phyloP scores from a whole-genome alignment of 139 green algal species.

The Chlamydomonas sp. region DNA sequence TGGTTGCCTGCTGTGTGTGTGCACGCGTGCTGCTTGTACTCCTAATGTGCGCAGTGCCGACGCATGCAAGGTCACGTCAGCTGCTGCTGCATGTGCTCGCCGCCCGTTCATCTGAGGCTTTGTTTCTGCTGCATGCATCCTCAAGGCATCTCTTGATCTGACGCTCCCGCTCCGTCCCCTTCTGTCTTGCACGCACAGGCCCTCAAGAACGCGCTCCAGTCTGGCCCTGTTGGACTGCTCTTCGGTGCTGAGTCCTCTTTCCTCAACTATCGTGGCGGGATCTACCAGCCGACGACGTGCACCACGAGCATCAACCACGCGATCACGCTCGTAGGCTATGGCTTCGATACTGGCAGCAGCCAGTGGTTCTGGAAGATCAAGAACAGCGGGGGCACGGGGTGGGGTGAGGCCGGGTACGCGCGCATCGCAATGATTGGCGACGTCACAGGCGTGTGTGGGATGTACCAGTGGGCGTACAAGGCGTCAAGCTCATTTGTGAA shows the following conservation, averaged over 20 bases:
- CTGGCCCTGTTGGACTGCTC: neutral
- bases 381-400: conserved; percentile 83
- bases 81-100: too few relatives aligned
- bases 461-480: conserved; percentile 14
- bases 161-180: too few relatives aligned
- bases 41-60: too few relatives aligned
- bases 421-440: conserved; percentile 9
- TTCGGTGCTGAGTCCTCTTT: conserved; percentile 8
- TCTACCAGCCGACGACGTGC: conserved; percentile 10
- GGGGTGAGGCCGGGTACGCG: conserved; percentile 84
- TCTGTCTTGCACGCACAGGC: too few relatives aligned
- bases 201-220: neutral
- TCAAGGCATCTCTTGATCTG: too few relatives aligned
- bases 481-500: too few relatives aligned
- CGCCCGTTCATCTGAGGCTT: too few relatives aligned
- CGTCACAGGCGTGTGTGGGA: conserved; percentile 1
- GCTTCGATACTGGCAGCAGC: neutral
- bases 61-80: too few relatives aligned
- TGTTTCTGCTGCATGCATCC: too few relatives aligned
- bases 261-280: conserved; percentile 4
- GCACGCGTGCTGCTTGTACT: too few relatives aligned
- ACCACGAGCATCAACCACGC: conserved; percentile 17
- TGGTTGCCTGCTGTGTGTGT: too few relatives aligned
- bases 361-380: conserved; percentile 83
- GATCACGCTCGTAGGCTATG: conserved; percentile 11